Percentiles rank a stretch among this genome's conserved stretches.
phyloP scores from a whole-genome alignment of 441 rosid genomes.

The Breynia disticha region DNA sequence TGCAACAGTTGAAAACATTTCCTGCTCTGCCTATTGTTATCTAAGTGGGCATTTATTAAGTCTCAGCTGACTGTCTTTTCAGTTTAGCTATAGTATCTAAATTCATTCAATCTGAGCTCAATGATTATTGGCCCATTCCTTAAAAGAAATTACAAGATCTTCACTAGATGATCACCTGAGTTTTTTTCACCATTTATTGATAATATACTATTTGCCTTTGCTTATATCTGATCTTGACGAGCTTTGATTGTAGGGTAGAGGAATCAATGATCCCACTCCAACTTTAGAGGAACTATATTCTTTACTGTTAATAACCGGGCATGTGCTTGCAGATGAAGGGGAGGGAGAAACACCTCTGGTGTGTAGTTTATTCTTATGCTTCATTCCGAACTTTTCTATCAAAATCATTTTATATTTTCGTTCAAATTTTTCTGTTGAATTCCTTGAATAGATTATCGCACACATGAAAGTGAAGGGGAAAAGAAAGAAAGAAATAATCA shows the following conservation, averaged over 20 bases:
- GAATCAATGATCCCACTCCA: conserved; percentile 66
- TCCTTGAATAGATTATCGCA: background rate
- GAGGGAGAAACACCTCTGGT: conserved; percentile 99
- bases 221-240: conserved; percentile 20
- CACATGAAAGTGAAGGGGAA: background rate
- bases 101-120: too few relatives aligned
- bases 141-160: too few relatives aligned
- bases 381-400: conserved; percentile 6
- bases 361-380: conserved; percentile 12
- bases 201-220: conserved; percentile 16
- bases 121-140: too few relatives aligned
- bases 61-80: too few relatives aligned
- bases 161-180: background rate
- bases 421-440: background rate
- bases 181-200: conserved; percentile 7
- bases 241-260: conserved; percentile 70
- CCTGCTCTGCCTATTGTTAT: too few relatives aligned
- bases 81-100: too few relatives aligned
- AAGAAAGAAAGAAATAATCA: too few relatives aligned
- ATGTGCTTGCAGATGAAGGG: conserved; percentile 97
- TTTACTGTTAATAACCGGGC: conserved; percentile 74
- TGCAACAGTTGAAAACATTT: background rate
- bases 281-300: conserved; percentile 92
- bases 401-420: background rate
- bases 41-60: too few relatives aligned